A percentile compares a stretch with the other conserved stretches of the same genome.
phyloP scores from a whole-genome alignment of 208 protist species.

The Leishmania braziliensis region DNA sequence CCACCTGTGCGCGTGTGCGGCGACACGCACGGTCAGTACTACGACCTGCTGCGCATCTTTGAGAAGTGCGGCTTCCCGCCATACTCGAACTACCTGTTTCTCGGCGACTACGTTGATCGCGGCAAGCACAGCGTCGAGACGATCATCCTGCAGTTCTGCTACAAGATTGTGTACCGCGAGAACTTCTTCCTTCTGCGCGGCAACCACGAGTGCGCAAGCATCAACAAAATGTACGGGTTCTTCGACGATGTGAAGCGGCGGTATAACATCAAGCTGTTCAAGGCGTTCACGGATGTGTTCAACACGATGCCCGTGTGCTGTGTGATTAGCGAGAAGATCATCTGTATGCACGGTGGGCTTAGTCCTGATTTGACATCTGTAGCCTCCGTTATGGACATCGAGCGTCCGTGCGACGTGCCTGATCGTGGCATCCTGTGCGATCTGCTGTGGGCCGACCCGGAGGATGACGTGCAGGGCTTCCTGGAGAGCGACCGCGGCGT shows the following conservation, averaged over 20 bases:
- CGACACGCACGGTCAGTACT: conserved; percentile 99
- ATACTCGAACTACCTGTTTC: conserved; percentile 99
- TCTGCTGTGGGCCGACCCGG: conserved; percentile 98
- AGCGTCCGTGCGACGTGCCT: conserved; percentile 98
- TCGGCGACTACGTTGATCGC: conserved; percentile 99
- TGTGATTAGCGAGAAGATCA: conserved; percentile 99
- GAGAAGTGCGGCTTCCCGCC: conserved; percentile 99
- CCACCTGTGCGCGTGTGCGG: conserved; percentile 91
- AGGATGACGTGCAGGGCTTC: conserved; percentile 93
- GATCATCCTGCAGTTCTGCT: conserved; percentile 88
- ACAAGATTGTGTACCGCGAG: conserved; percentile 97
- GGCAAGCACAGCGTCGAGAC: conserved; percentile 97
- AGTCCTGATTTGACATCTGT: conserved; percentile 96
- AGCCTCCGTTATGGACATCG: conserved; percentile 94
- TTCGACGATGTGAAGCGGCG: conserved; percentile 97
- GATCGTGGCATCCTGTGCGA: conserved; percentile 99
- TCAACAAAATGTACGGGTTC: conserved; percentile 99
- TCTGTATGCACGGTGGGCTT: conserved; percentile 99
- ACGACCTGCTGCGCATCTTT: conserved; percentile 98
- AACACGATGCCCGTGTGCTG: conserved; percentile 99
- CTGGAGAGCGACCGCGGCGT: conserved; percentile 98
- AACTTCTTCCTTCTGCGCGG: conserved; percentile 99
- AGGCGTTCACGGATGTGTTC: conserved; percentile 99
- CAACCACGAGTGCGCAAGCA: conserved; percentile 99
- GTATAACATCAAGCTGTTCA: conserved; percentile 98